phyloP scores from a whole-genome alignment of 306 rosid species.

The Castanea mollissima region DNA sequence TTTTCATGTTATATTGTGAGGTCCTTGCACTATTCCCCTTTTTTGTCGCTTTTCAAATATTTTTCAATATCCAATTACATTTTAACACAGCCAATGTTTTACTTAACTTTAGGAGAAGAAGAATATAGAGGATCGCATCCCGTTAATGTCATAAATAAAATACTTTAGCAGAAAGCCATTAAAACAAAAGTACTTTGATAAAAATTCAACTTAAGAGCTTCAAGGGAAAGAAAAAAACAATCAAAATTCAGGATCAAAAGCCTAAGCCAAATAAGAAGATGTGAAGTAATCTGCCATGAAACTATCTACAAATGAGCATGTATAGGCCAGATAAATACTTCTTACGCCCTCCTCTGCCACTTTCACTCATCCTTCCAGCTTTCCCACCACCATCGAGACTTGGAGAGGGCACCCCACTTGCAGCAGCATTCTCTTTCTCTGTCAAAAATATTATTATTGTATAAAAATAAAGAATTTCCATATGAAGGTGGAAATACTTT shows the following conservation, averaged over 20 bases:
- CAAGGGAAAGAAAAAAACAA: not conserved
- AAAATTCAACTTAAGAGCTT: not conserved
- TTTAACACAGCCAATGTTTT: not conserved
- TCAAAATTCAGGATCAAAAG: not conserved
- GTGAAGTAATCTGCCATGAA: not conserved
- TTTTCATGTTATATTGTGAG: not conserved
- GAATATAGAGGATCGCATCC: not conserved
- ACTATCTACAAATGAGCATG: not conserved
- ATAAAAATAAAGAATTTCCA: not conserved
- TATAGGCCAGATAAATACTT: slow-evolving; percentile 45
- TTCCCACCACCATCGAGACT: slow-evolving; percentile 49
- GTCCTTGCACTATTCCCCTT: not conserved
- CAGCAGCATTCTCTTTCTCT: slow-evolving; percentile 64
- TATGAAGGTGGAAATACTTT: not conserved
- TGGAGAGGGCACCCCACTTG: slow-evolving; percentile 52
- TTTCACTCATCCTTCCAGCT: slow-evolving; percentile 62
- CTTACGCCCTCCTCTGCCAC: slow-evolving; percentile 84
- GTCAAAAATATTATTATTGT: slow-evolving; percentile 27
- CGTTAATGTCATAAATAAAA: not conserved
- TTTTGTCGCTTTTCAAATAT: not conserved
- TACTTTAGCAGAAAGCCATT: not conserved
- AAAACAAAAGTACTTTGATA: not conserved
- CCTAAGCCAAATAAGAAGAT: not conserved
- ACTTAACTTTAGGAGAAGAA: not conserved
- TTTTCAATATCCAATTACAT: not conserved